Evolutionary conservation across 306 rosid species (phyloP), one percentile per base, ranked within the genome.

Genomic region (Dalbergia cochinchinensis): DNA sequence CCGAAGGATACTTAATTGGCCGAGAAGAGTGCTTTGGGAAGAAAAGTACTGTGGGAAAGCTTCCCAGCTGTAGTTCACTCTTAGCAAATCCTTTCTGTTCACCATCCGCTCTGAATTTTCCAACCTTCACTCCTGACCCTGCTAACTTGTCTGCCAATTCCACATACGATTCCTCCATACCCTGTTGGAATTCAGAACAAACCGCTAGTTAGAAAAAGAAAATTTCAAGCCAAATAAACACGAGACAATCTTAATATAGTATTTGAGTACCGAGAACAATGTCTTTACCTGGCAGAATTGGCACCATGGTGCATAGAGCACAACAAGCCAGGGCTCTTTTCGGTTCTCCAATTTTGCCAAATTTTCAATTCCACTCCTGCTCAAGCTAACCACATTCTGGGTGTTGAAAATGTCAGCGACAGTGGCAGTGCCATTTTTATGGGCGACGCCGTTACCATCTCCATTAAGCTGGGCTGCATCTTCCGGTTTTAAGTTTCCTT

Each of bases 231-330:
- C 37, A 67, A 61, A 45, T 26, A 20, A 48, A 67, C 59, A 13
- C 5, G 9, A 9, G 45, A 71, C 12, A 64, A 13, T 4, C 12
- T 77, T 8, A 72, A 54, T 13, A 65, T 5, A 72, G 62, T 15
- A 69, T 47, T 11, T 7, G 71, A 12, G 73, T 10, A n/a, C 57
- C 5, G 10, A 65, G 68, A 59, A 58, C 5, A 26, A 42, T 41
- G 45, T 34, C 33, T 60, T 78, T 87, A 91, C 92, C 95, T 95
- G 98, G 80, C 98, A 93, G 84, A 93, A 95, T 18, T 59, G 94
- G 98, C 98, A 95, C 99, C 99, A 95, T 3, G 99, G 99, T 34
- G 99, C 98, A 80, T 95, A 95, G 53, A 95, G 97, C 64, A 95
- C 99, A 4, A 95, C 97, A 53, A 93, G 81, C 98, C 98, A 95